A percentile compares a stretch with the other conserved stretches of the same genome.
Conservation (phyloP, 192 early-diverging fungal genomes). For the Thamnidium elegans region DNA sequence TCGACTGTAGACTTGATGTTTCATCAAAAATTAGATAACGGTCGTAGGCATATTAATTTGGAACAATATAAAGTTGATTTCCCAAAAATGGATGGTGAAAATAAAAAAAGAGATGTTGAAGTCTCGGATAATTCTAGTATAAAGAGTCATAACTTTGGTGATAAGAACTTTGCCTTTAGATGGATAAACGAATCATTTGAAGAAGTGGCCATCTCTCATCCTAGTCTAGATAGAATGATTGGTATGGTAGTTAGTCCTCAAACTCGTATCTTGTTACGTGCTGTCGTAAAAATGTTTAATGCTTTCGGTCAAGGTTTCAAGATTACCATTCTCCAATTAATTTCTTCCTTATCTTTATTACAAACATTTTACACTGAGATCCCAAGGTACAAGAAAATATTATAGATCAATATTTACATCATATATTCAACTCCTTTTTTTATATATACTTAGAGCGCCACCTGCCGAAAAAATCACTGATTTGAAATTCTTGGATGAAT, state of each 20-base stretch:
- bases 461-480: slow-evolving; percentile 32
- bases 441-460: slow-evolving; percentile 31
- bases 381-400: slow-evolving; percentile 36
- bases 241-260: slow-evolving; percentile 49
- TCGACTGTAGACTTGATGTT: slow-evolving; percentile 13
- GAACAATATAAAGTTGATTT: slow-evolving; percentile 29
- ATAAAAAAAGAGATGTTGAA: slow-evolving; percentile 15
- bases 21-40: background rate
- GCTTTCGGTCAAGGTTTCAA: slow-evolving; percentile 65
- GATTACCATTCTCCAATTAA: slow-evolving; percentile 49
- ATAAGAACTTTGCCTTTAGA: slow-evolving; percentile 38
- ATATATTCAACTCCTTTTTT: background rate
- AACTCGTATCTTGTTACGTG: slow-evolving; percentile 48
- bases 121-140: slow-evolving; percentile 42
- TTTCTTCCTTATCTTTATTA: slow-evolving; percentile 53
- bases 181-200: slow-evolving; percentile 43
- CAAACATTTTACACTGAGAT: slow-evolving; percentile 51
- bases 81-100: slow-evolving; percentile 33
- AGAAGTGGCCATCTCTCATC: slow-evolving; percentile 38
- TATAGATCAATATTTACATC: background rate
- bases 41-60: background rate
- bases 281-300: slow-evolving; percentile 44
- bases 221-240: slow-evolving; percentile 41
- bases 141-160: slow-evolving; percentile 43
- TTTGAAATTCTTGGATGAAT: slow-evolving; percentile 45